Conservation (phyloP, 805 yeast genomes). For the Starmerella vitae region DNA sequence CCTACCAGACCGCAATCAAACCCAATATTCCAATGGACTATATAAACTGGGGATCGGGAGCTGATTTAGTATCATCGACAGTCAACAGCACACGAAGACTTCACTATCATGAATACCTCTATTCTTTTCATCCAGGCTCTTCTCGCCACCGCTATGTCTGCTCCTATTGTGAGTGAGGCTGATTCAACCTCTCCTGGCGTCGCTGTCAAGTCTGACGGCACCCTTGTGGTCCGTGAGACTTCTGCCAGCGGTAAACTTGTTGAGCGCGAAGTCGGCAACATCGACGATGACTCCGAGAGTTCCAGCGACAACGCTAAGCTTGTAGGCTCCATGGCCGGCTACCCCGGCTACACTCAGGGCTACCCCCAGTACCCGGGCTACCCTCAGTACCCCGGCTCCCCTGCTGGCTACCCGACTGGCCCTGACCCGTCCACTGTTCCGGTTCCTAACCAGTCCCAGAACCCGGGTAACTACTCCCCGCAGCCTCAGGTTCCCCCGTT, state of each 20-base stretch:
- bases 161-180: constrained; percentile 9
- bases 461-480: constrained; percentile 5
- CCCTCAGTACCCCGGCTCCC: background rate
- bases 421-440: background rate
- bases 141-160: constrained; percentile 15
- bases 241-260: background rate
- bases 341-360: background rate
- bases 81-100: background rate
- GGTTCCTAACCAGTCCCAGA: background rate
- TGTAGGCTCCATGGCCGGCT: constrained; percentile 1
- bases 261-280: constrained; percentile 2
- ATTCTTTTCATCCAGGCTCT: constrained; percentile 14
- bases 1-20: too few species aligned
- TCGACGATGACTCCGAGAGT: constrained; percentile 4
- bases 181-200: constrained; percentile 6
- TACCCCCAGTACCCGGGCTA: background rate
- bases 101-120: constrained; percentile 7
- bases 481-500: background rate
- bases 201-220: constrained; percentile 12
- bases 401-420: background rate
- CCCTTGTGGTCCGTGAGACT: constrained; percentile 10
- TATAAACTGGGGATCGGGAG: too few species aligned
- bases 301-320: constrained; percentile 1
- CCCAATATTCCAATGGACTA: too few species aligned
- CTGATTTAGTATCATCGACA: background rate